Conservation (phyloP, 2,329 filamentous ascomycete species). For the Cladosporium sp. region DNA sequence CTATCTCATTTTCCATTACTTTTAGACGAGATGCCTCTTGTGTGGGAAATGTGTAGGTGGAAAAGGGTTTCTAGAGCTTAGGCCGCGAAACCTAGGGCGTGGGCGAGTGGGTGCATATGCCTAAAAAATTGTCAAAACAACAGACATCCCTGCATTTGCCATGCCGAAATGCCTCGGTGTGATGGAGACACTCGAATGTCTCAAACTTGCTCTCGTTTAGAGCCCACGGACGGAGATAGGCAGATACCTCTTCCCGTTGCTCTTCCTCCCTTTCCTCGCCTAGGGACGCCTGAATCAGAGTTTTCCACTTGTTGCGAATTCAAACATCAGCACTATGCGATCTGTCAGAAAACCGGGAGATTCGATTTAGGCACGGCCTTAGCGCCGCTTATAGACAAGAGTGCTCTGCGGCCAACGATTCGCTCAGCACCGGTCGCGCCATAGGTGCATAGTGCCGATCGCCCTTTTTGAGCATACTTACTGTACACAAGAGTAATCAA, state of each 20-base stretch:
- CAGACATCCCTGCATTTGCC: no score
- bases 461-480: no score
- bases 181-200: not conserved
- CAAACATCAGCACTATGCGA: not conserved
- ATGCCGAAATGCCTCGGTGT: no score
- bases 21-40: slow-evolving; percentile 5
- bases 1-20: not conserved
- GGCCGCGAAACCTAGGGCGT: no score
- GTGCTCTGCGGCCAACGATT: no score
- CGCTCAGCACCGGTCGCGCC: no score
- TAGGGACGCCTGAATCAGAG: slow-evolving; percentile 3
- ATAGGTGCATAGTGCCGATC: no score
- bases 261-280: not conserved
- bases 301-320: slow-evolving; percentile 7
- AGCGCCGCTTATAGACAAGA: slow-evolving; percentile 11
- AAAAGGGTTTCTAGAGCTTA: no score
- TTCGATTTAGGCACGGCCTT: slow-evolving; percentile 4
- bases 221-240: not conserved
- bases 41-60: not conserved
- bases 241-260: no score
- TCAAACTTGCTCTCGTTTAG: not conserved
- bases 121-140: no score
- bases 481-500: no score
- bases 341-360: slow-evolving; percentile 11
- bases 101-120: no score